Conservation (phyloP, 2,329 filamentous ascomycete species). For the Basipetospora chlamydospora region DNA sequence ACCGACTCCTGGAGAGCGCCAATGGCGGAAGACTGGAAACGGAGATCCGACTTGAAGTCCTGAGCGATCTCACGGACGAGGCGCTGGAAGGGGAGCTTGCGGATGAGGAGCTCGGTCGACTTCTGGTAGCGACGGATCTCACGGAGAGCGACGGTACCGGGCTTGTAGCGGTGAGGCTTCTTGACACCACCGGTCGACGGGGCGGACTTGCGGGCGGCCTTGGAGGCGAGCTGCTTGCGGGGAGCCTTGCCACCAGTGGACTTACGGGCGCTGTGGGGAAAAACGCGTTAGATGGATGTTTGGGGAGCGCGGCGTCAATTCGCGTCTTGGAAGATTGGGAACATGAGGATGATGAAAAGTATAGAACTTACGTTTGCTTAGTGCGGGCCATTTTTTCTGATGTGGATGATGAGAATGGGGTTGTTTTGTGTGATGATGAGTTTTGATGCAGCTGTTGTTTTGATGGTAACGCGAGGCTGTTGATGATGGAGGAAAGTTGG, state of each 20-base stretch:
- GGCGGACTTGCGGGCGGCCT: conserved; percentile 96
- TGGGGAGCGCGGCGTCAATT: too few species aligned
- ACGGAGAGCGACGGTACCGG: conserved; percentile 89
- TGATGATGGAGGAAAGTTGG: conserved; percentile 24
- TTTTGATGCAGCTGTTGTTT: conserved; percentile 13
- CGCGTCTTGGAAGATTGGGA: too few species aligned
- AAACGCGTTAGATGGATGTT: neutral
- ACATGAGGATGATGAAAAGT: neutral
- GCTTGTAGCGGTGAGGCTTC: conserved; percentile 87
- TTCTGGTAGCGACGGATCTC: conserved; percentile 99
- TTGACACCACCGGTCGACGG: conserved; percentile 95
- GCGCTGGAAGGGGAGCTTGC: conserved; percentile 96
- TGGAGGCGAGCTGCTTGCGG: conserved; percentile 96
- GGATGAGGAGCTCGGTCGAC: conserved; percentile 87
- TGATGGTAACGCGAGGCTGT: conserved; percentile 17
- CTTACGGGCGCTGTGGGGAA: conserved; percentile 42
- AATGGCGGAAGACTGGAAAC: conserved; percentile 97
- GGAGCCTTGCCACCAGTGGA: conserved; percentile 67
- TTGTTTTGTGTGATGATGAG: conserved; percentile 9
- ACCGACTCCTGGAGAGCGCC: conserved; percentile 96
- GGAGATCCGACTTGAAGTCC: conserved; percentile 88
- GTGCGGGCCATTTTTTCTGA: conserved; percentile 44
- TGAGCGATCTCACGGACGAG: conserved; percentile 94
- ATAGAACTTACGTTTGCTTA: conserved; percentile 38
- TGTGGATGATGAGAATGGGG: conserved; percentile 19